phyloP scores from a whole-genome alignment of 192 early-diverging fungal species.

The Gryganskiella cystojenkinii region DNA sequence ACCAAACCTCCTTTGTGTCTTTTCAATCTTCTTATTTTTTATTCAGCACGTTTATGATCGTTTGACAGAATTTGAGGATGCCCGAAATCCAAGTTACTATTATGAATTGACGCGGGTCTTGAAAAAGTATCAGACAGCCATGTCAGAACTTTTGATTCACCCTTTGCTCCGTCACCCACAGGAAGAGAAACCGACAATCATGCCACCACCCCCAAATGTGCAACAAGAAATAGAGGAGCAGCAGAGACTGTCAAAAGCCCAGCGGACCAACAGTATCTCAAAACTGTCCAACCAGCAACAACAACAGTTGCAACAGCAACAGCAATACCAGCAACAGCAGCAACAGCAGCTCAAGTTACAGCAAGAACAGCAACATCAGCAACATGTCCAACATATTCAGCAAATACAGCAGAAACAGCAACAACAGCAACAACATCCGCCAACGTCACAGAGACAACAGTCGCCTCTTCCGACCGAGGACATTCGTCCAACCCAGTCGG shows the following conservation, averaged over 20 bases:
- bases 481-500: too few relatives aligned
- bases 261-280: background rate
- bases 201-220: slow-evolving; percentile 18
- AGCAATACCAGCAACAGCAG: slow-evolving; percentile 11
- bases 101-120: slow-evolving; percentile 35
- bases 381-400: too few relatives aligned
- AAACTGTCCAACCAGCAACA: too few relatives aligned
- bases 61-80: slow-evolving; percentile 46
- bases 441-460: too few relatives aligned
- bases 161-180: slow-evolving; percentile 23
- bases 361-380: background rate
- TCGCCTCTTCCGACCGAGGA: too few relatives aligned
- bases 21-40: background rate
- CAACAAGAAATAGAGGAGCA: slow-evolving; percentile 1
- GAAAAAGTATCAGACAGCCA: slow-evolving; percentile 27
- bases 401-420: too few relatives aligned
- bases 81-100: slow-evolving; percentile 27
- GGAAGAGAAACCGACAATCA: slow-evolving; percentile 1
- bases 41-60: slow-evolving; percentile 48
- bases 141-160: slow-evolving; percentile 42
- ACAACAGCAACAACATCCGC: too few relatives aligned
- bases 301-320: too few relatives aligned
- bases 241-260: background rate
- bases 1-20: background rate
- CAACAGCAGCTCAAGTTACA: slow-evolving; percentile 10